Conservation (phyloP, 257 asterid genomes). For the Przewalskia tangutica region DNA sequence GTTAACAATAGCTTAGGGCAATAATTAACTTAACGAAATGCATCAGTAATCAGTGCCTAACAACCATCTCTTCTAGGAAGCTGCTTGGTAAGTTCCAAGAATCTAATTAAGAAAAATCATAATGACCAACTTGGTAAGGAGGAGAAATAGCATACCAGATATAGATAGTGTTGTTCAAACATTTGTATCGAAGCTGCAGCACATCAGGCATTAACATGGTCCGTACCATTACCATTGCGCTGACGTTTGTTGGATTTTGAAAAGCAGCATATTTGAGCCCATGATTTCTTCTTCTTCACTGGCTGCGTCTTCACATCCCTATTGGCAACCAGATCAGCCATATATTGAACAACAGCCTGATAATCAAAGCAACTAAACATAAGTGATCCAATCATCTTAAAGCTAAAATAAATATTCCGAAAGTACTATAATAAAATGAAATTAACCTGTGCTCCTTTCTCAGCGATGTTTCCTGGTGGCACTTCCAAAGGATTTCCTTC, state of each 20-base stretch:
- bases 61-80: background rate
- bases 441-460: conserved; percentile 67
- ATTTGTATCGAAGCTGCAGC: conserved; percentile 1
- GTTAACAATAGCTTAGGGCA: background rate
- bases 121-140: background rate
- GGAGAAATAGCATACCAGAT: conserved; percentile 22
- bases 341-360: conserved; percentile 75
- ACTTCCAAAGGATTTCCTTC: conserved; percentile 75
- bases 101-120: background rate
- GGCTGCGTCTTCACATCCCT: conserved; percentile 51
- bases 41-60: background rate
- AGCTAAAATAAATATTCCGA: background rate
- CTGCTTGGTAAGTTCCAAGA: background rate
- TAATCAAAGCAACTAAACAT: background rate
- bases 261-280: conserved; percentile 69
- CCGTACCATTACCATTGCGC: conserved; percentile 31
- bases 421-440: background rate
- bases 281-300: conserved; percentile 52
- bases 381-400: background rate
- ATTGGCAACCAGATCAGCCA: conserved; percentile 59
- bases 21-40: no score
- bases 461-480: conserved; percentile 49
- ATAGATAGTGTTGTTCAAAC: background rate
- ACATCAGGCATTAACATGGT: conserved; percentile 26
- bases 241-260: conserved; percentile 75